Percentiles rank a stretch among this genome's conserved stretches.
Conservation (phyloP, 2,329 filamentous ascomycete species). For the Colletotrichum shisoi region DNA sequence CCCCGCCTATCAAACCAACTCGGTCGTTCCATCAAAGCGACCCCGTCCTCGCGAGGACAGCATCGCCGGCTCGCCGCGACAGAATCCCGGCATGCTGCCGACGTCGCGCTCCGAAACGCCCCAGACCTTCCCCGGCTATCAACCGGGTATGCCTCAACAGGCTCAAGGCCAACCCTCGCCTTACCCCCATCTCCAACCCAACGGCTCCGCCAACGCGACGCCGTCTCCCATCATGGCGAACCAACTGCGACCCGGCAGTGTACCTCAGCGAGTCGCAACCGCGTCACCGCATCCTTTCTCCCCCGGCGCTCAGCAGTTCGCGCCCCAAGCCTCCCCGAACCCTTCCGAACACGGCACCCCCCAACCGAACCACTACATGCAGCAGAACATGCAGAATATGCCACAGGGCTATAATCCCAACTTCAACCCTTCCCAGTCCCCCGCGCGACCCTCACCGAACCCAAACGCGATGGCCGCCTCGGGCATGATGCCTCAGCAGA, state of each 20-base stretch:
- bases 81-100: slow-evolving; percentile 75
- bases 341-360: slow-evolving; percentile 80
- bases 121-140: slow-evolving; percentile 79
- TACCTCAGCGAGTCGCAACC: slow-evolving; percentile 84
- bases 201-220: slow-evolving; percentile 82
- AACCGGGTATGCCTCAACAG: slow-evolving; percentile 68
- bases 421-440: slow-evolving; percentile 65
- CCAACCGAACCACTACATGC: slow-evolving; percentile 75
- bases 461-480: slow-evolving; percentile 60
- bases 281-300: slow-evolving; percentile 93
- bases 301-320: slow-evolving; percentile 75
- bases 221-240: slow-evolving; percentile 92
- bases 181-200: slow-evolving; percentile 84
- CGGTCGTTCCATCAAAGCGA: slow-evolving; percentile 89
- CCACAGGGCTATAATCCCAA: slow-evolving; percentile 65
- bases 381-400: slow-evolving; percentile 66
- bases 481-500: slow-evolving; percentile 62
- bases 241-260: slow-evolving; percentile 74
- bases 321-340: slow-evolving; percentile 75
- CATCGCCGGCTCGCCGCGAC: slow-evolving; percentile 80
- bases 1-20: slow-evolving; percentile 81
- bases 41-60: slow-evolving; percentile 83
- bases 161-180: slow-evolving; percentile 71
- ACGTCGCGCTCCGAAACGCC: slow-evolving; percentile 92
- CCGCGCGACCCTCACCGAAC: slow-evolving; percentile 63